Base-by-base conservation (phyloP, 2,329 filamentous ascomycete genomes). In the Cytospora chrysosperma region DNA sequence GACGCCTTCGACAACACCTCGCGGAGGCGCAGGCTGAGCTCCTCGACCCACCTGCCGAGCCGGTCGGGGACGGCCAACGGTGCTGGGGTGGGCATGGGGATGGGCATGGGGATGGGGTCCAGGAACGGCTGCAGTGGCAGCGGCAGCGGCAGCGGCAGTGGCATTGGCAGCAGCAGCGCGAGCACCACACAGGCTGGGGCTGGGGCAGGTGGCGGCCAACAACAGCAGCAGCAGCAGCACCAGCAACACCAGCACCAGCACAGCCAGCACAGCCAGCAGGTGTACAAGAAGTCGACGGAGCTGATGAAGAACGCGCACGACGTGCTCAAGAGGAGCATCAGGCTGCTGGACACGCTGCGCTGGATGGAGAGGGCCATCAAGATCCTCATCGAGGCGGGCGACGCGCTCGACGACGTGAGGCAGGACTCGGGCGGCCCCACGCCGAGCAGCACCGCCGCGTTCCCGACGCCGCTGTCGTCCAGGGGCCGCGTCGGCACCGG, bases 301-400 rank as follows among this genome's bases (percentile, higher is more conserved):
- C 73, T 81, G 21, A 81, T 81, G 79, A 80, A 80, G 68, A 74
- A 77, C 56, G 78, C 78, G 0, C 79, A 81, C 40, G 78, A 80
- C 49, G 78, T 79, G 1, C 70, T 81, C 27, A 79, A 79, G 61
- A 76, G 75, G 15, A 76, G 77, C 1, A 80, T 81, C 57, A 76
- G 79, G 61, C 69, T 81, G 10, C 72, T 81, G 1, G 78, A 81
- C 55, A 81, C 79, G 1, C 73, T 81, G 34, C 70, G 77, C 26
- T 81, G 79, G 79, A 80, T 80, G 75, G 79, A 81, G 65, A 74
- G 79, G 9, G 78, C 77, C 1, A 69, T 80, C 37, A 79, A 78
- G 66, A 71, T 80, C 19, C 70, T 81, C 61, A 74, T 81, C 13
- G 70, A 78, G 49, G 73, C 77, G 0, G 79, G 79, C 5, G 79